Evolutionary conservation across 2,329 filamentous ascomycete genomes (phyloP), one percentile per base, ranked within the genome.

Genomic region (Pezicula carpinea): DNA sequence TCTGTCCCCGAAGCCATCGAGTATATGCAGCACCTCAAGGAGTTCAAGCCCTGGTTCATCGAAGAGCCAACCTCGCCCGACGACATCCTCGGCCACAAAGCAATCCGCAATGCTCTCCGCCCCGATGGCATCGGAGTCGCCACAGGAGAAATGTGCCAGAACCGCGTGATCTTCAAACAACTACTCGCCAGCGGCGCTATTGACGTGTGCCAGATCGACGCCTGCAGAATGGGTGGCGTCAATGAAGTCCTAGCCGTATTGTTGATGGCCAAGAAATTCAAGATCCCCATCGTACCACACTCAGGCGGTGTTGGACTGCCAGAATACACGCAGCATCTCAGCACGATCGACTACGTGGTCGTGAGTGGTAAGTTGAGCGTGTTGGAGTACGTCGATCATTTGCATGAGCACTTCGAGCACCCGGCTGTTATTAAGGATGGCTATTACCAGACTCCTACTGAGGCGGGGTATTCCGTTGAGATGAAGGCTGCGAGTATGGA

Each of bases 141-240:
- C 6, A 95, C 89, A 0, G 89, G 89, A 53, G 89, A 95, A 71
- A 95, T 95, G 88, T 92, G 87, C 72, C 89, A 95, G 72, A 95
- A 95, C 74, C 82, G 89, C 36, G 87, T 95, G 57, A 80, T 95
- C 59, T 95, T 95, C 79, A 95, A 95, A 77, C 89, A 95, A 69
- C 78, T 95, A 52, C 77, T 95, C 44, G 78, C 83, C 65, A 74
- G 81, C 3, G 85, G 85, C 44, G 87, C 89, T 52, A 87, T 95
- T 59, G 89, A 92, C 61, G 82, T 95, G n/a, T 89, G 88, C 65
- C 89, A 95, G 67, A 86, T 92, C 57, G 89, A 95, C 59, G 89
- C 89, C 3, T 95, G 89, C 73, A 83, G 89, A 21, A 77, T 95
- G 53, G 89, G 89, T 34, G 89, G 89, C 51, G 87, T 95, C 43